phyloP scores from a whole-genome alignment of 148 eudicot genomes.

The Chenopodium formosanum region DNA sequence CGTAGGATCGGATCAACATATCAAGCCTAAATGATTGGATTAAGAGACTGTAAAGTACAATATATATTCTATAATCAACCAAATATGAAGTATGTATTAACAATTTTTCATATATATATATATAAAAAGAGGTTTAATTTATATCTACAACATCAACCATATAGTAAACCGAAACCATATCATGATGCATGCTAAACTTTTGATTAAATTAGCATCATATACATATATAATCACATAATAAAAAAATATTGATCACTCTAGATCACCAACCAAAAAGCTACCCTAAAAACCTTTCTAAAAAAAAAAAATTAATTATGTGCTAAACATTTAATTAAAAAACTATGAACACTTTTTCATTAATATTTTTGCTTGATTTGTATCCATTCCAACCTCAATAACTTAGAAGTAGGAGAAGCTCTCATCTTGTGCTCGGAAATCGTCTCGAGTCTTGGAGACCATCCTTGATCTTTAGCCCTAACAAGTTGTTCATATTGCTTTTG shows the following conservation, averaged over 20 bases:
- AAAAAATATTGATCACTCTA: not conserved
- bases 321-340: not conserved
- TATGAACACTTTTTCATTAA: not conserved
- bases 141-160: not conserved
- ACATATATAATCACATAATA: not conserved
- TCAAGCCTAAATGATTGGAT: no score
- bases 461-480: constrained; percentile 57
- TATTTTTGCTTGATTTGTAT: constrained; percentile 31
- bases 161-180: not conserved
- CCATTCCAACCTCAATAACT: constrained; percentile 54
- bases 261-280: not conserved
- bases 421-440: constrained; percentile 60
- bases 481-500: constrained; percentile 63
- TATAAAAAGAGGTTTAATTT: not conserved
- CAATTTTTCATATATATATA: not conserved
- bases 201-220: not conserved
- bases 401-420: constrained; percentile 54
- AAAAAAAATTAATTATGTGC: not conserved
- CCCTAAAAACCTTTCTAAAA: not conserved
- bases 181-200: not conserved
- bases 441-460: constrained; percentile 77
- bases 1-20: no score
- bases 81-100: not conserved
- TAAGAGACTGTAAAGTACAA: no score
- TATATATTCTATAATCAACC: not conserved